phyloP scores from a whole-genome alignment of 1,284 basidiomycete species.

The Chondrostereum purpureum region DNA sequence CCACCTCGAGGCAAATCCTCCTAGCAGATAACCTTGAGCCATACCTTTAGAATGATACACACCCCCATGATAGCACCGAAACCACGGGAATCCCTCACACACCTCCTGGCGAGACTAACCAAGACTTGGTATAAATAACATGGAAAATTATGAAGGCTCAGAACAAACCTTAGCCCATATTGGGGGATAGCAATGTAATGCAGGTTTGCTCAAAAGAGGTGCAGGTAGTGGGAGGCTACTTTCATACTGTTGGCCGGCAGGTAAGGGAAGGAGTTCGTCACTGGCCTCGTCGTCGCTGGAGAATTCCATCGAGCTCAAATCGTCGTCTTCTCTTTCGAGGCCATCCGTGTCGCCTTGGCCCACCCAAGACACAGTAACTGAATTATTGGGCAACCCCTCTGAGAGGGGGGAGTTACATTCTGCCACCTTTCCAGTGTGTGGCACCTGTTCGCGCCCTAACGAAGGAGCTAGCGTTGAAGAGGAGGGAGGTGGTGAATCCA shows the following conservation, averaged over 20 bases:
- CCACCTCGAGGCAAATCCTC: slow-evolving; percentile 60
- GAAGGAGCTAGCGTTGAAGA: not conserved
- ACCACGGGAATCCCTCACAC: slow-evolving; percentile 70
- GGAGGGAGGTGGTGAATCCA: not conserved
- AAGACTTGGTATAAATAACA: not conserved
- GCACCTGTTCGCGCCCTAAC: not conserved
- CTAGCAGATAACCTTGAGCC: slow-evolving; percentile 67
- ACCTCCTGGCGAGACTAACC: slow-evolving; percentile 73
- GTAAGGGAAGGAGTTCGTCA: too few relatives aligned
- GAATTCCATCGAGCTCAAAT: not conserved
- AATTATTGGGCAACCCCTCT: not conserved
- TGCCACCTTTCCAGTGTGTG: not conserved
- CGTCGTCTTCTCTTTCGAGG: not conserved
- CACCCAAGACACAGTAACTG: not conserved
- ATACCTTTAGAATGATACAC: slow-evolving; percentile 60
- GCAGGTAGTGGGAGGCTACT: not conserved
- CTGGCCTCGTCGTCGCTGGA: too few relatives aligned
- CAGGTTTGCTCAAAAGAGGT: slow-evolving; percentile 20
- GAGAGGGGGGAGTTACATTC: not conserved
- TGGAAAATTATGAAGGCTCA: slow-evolving; percentile 4
- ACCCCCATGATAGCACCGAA: slow-evolving; percentile 70
- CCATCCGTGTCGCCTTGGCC: not conserved
- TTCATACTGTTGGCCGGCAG: too few relatives aligned
- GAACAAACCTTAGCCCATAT: slow-evolving; percentile 47
- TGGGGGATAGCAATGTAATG: slow-evolving; percentile 31